These are phyloP conservation scores for Heritiera fomes DNA, from an alignment of 345 rosid genomes.

Conservation along the genomic window DNA sequence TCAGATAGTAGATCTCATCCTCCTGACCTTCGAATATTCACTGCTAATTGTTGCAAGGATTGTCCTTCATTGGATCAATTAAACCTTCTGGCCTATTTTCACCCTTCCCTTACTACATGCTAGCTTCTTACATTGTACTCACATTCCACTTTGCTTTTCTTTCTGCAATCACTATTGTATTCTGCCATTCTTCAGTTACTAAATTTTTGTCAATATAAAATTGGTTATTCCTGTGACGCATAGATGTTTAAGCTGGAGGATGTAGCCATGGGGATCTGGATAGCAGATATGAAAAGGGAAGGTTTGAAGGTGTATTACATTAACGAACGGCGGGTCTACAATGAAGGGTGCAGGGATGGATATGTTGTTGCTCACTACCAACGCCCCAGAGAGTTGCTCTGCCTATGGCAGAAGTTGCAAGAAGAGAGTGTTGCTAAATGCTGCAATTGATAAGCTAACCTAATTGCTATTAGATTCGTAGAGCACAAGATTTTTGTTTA, in stretches of 20 bases:
- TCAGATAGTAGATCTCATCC: too few relatives aligned
- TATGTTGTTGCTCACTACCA: slow-evolving; percentile 93
- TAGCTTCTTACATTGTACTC: background rate
- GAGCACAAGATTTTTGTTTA: background rate
- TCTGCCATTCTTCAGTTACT: background rate
- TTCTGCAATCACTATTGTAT: background rate
- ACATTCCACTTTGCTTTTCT: background rate
- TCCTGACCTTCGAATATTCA: background rate
- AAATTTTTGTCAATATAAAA: background rate
- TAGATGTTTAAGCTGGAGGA: slow-evolving; percentile 99
- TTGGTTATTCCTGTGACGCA: background rate
- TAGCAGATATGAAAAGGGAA: slow-evolving; percentile 58
- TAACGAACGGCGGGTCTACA: slow-evolving; percentile 61
- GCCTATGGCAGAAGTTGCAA: slow-evolving; percentile 87
- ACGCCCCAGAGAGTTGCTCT: slow-evolving; percentile 80
- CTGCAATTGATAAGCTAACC: slow-evolving; percentile 47
- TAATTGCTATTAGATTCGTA: background rate
- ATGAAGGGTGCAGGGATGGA: slow-evolving; percentile 84
- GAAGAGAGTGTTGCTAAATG: slow-evolving; percentile 64
- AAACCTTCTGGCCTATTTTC: background rate
- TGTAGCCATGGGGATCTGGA: slow-evolving; percentile 99
- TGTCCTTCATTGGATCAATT: background rate
- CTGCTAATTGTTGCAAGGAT: background rate
- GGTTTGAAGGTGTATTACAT: slow-evolving; percentile 66
- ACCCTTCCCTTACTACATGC: background rate